These are phyloP conservation scores for Colletotrichum shisoi DNA, from an alignment of 2,329 filamentous ascomycete species.

Conservation along the genomic window DNA sequence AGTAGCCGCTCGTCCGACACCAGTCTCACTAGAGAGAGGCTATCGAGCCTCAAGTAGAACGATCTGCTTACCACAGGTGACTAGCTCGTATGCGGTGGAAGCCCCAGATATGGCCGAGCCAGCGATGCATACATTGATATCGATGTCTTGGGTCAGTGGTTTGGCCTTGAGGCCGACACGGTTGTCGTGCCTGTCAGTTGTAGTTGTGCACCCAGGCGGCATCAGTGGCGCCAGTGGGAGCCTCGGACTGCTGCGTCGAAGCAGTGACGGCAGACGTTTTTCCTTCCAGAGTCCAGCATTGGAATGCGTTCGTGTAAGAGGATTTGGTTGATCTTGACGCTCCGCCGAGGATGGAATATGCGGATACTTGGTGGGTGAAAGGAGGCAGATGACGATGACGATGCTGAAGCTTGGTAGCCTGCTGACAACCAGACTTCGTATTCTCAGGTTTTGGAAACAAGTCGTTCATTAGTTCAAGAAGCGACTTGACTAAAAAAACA, in stretches of 20 bases:
- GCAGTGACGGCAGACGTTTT: neutral
- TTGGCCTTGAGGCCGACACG: conserved; percentile 52
- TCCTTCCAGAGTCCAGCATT: neutral
- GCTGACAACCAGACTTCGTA: conserved; percentile 2
- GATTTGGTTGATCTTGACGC: neutral
- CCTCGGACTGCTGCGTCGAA: conserved; percentile 40
- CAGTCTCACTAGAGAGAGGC: conserved; percentile 62
- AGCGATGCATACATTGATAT: conserved; percentile 60
- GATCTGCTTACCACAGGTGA: conserved; percentile 58
- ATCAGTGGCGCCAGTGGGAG: conserved; percentile 60
- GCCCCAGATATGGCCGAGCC: conserved; percentile 63
- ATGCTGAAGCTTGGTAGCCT: neutral
- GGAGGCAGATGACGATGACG: neutral
- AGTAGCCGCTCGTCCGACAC: conserved; percentile 62
- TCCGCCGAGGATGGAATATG: neutral
- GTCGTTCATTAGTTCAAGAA: neutral
- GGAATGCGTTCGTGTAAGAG: too few species aligned
- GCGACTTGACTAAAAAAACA: neutral
- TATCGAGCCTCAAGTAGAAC: conserved; percentile 63
- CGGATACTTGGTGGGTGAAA: neutral
- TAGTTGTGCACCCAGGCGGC: conserved; percentile 62
- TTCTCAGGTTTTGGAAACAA: neutral
- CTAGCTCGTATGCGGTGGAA: conserved; percentile 61
- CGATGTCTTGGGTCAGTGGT: conserved; percentile 52
- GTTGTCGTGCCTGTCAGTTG: conserved; percentile 55